Evolutionary conservation across 495 filamentous ascomycete species (phyloP).

Genomic region (Tuber umbilicatum): DNA sequence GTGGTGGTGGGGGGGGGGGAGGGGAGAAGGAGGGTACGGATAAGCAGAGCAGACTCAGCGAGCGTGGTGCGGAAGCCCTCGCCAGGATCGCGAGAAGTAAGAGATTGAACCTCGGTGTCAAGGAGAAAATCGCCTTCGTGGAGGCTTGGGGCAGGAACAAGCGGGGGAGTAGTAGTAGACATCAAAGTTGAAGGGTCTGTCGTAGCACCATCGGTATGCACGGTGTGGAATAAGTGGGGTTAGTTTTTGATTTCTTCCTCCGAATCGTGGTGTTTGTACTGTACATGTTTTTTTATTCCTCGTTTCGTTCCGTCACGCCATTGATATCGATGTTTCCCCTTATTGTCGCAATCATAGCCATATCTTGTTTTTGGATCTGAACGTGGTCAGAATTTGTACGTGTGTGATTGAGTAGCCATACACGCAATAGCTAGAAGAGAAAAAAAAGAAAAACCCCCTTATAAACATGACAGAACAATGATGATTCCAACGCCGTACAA

Average conservation of each 20-base stretch:
- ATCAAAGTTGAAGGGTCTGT: background rate
- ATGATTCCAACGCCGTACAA: background rate
- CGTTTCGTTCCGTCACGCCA: constrained; percentile 3
- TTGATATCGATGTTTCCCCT: background rate
- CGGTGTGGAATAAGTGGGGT: background rate
- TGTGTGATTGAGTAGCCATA: background rate
- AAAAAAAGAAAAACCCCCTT: background rate
- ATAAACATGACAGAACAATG: background rate
- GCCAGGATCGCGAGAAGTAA: constrained; percentile 88
- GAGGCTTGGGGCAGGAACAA: constrained; percentile 51
- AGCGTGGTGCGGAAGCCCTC: constrained; percentile 73
- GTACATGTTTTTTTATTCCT: constrained; percentile 8
- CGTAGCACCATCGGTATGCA: background rate
- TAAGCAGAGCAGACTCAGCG: constrained; percentile 32
- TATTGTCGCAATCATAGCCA: background rate
- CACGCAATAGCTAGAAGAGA: background rate
- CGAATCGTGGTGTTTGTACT: constrained; percentile 17
- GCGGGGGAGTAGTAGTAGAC: constrained; percentile 19
- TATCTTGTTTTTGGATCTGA: background rate
- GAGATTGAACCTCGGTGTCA: constrained; percentile 72
- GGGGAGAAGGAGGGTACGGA: constrained; percentile 10
- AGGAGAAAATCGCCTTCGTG: constrained; percentile 78
- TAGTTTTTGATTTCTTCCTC: constrained; percentile 8
- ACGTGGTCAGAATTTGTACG: background rate
- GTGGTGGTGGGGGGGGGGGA: constrained; percentile 51